Evolutionary conservation across 1,284 basidiomycete genomes (phyloP).

Genomic region (Ceratorhiza oryzae-sativae): DNA sequence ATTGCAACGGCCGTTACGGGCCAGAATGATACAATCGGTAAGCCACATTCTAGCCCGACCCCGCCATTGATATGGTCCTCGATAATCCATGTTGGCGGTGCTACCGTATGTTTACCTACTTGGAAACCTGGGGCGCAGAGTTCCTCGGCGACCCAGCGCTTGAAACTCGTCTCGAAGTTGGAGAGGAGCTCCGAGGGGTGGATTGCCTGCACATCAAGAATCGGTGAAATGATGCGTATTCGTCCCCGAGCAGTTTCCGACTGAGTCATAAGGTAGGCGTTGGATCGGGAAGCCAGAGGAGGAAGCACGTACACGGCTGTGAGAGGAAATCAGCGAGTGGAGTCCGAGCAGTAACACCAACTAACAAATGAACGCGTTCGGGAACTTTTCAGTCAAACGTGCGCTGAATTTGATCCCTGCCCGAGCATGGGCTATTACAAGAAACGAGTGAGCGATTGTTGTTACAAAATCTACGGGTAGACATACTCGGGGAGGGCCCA

Average conservation of each 20-base stretch:
- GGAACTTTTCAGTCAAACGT: constrained; percentile 14
- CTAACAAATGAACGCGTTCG: constrained; percentile 10
- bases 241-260: not conserved
- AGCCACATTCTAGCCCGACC: not conserved
- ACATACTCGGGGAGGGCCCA: not conserved
- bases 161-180: constrained; percentile 6
- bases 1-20: not conserved
- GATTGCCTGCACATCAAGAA: not conserved
- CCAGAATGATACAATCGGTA: constrained; percentile 12
- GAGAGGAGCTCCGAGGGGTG: not conserved
- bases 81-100: constrained; percentile 6
- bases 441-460: not conserved
- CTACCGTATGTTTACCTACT: not conserved
- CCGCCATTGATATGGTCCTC: constrained; percentile 17
- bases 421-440: not conserved
- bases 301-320: constrained; percentile 5
- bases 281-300: not conserved
- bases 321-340: not conserved
- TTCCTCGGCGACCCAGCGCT: constrained; percentile 5
- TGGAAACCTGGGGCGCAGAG: not conserved
- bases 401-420: not conserved
- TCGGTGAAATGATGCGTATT: not conserved
- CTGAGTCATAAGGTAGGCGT: not conserved
- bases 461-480: not conserved
- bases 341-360: not conserved